Conservation (phyloP, 352 stramenopile species). For the Globisporangium alternatum region DNA sequence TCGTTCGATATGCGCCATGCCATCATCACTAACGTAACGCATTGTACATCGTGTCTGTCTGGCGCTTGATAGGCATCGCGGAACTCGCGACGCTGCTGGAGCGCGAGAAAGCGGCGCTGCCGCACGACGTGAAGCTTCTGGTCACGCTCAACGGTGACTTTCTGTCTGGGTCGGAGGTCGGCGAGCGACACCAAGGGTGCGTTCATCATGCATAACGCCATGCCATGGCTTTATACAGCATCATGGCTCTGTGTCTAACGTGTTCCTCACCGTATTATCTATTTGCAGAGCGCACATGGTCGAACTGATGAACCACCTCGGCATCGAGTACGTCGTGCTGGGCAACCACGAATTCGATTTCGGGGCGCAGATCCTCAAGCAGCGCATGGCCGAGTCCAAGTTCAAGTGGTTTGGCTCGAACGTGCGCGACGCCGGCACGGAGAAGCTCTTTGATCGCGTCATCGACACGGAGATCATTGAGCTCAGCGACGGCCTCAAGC, state of each 20-base stretch:
- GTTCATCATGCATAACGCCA: not conserved
- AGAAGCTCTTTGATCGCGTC: constrained; percentile 32
- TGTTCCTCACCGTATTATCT: not conserved
- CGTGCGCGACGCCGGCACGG: constrained; percentile 40
- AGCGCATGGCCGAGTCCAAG: constrained; percentile 51
- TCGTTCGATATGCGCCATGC: not conserved
- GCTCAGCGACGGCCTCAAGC: constrained; percentile 47
- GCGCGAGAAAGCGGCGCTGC: constrained; percentile 36
- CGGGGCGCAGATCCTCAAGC: constrained; percentile 41
- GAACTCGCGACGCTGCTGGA: constrained; percentile 39
- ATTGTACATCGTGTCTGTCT: not conserved
- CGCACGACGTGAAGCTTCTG: constrained; percentile 48
- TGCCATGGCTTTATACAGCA: no score
- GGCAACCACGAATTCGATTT: constrained; percentile 86
- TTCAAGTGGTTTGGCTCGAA: constrained; percentile 81
- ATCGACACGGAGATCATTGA: constrained; percentile 51
- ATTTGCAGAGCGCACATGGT: constrained; percentile 64
- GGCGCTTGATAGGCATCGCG: constrained; percentile 17
- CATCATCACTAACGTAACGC: not conserved
- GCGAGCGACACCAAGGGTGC: constrained; percentile 61
- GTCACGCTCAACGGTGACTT: constrained; percentile 82
- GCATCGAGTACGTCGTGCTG: constrained; percentile 69
- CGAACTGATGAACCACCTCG: constrained; percentile 70
- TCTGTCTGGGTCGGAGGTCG: constrained; percentile 64
- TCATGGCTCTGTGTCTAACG: not conserved